phyloP scores from a whole-genome alignment of 1,139 yeast genomes.

The Debaryomyces coudertii region DNA sequence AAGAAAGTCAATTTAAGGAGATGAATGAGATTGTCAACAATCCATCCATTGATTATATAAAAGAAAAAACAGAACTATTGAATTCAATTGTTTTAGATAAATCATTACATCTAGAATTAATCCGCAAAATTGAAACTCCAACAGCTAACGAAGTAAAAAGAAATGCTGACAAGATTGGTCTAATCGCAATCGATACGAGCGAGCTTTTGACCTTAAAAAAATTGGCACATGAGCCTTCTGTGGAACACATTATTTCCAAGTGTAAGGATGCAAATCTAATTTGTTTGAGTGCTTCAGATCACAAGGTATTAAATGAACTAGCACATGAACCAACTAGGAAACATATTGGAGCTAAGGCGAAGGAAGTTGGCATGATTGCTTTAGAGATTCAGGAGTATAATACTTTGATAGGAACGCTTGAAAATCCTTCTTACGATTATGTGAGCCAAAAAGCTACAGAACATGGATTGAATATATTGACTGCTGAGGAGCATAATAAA shows the following conservation, averaged over 20 bases:
- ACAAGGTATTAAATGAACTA: constrained; percentile 19
- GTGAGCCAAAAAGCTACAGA: constrained; percentile 7
- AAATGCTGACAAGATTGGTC: constrained; percentile 20
- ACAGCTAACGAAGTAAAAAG: constrained; percentile 18
- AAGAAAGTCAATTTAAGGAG: constrained; percentile 4
- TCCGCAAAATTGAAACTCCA: constrained; percentile 21
- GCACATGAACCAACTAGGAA: constrained; percentile 30
- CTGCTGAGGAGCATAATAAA: neutral
- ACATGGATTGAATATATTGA: neutral
- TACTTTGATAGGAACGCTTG: constrained; percentile 9
- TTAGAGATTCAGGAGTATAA: constrained; percentile 20
- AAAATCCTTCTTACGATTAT: constrained; percentile 1
- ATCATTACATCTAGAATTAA: constrained; percentile 17
- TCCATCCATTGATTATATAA: constrained; percentile 23
- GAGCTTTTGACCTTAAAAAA: constrained; percentile 18
- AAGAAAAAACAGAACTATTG: constrained; percentile 15
- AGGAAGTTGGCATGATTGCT: constrained; percentile 17
- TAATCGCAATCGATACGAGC: constrained; percentile 15
- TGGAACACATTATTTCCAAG: constrained; percentile 18
- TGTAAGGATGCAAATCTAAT: constrained; percentile 10
- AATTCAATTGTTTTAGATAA: constrained; percentile 17
- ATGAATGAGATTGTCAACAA: constrained; percentile 13
- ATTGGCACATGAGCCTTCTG: constrained; percentile 22
- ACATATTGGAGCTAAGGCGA: constrained; percentile 12
- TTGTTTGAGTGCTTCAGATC: constrained; percentile 22